phyloP scores from a whole-genome alignment of 2,329 filamentous ascomycete species.

The Fusarium sp. region DNA sequence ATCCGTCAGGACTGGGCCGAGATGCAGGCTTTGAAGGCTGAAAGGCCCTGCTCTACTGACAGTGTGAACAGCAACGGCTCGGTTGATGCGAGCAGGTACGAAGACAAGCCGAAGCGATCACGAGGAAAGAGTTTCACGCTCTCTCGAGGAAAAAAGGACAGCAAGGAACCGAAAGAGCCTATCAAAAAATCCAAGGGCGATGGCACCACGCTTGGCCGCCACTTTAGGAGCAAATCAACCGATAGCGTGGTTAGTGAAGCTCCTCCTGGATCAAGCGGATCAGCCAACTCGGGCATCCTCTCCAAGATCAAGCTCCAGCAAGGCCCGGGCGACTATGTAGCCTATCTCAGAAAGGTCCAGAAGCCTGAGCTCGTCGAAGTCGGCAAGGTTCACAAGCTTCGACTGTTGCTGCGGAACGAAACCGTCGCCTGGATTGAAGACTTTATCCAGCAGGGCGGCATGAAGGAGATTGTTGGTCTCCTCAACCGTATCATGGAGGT shows the following conservation, averaged over 20 bases:
- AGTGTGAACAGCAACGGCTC: slow-evolving; percentile 53
- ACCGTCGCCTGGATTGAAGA: slow-evolving; percentile 95
- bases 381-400: slow-evolving; percentile 93
- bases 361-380: slow-evolving; percentile 89
- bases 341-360: slow-evolving; percentile 83
- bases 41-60: slow-evolving; percentile 59
- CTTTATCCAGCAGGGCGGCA: slow-evolving; percentile 89
- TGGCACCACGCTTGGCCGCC: slow-evolving; percentile 69
- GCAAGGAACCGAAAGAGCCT: slow-evolving; percentile 73
- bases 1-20: slow-evolving; percentile 89
- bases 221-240: slow-evolving; percentile 78
- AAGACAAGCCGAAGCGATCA: slow-evolving; percentile 63
- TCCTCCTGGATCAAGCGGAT: slow-evolving; percentile 63
- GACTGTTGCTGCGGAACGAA: slow-evolving; percentile 90
- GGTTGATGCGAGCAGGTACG: slow-evolving; percentile 55
- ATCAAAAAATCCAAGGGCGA: slow-evolving; percentile 81
- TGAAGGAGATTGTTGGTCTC: slow-evolving; percentile 89
- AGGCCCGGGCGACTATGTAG: slow-evolving; percentile 85
- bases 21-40: slow-evolving; percentile 64
- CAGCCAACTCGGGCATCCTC: slow-evolving; percentile 68
- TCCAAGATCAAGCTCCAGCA: slow-evolving; percentile 80
- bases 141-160: slow-evolving; percentile 72
- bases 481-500: slow-evolving; percentile 93
- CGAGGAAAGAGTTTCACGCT: slow-evolving; percentile 77
- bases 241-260: slow-evolving; percentile 75